Evolutionary conservation across 345 rosid species (phyloP).

Genomic region (Trapa bicornis): DNA sequence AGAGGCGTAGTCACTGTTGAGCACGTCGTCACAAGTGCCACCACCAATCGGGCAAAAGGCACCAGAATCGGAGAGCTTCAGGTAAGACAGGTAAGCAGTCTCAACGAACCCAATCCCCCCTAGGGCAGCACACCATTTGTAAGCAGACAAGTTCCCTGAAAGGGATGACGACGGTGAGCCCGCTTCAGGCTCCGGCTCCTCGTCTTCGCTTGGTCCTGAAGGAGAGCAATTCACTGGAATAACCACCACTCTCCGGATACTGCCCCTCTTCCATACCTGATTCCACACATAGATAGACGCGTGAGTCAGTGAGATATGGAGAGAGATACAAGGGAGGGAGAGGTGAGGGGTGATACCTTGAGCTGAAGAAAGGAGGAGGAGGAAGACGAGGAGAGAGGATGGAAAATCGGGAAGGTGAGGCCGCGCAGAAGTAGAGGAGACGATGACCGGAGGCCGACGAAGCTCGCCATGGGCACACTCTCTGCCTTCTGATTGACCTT

Average conservation of each 20-base stretch:
- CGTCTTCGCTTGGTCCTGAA: constrained; percentile 25
- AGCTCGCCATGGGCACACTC: constrained; percentile 34
- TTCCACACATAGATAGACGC: not conserved
- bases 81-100: constrained; percentile 80
- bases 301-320: not conserved
- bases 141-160: constrained; percentile 25
- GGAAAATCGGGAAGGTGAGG: not conserved
- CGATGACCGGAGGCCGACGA: constrained; percentile 24
- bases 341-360: not conserved
- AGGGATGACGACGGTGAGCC: constrained; percentile 18
- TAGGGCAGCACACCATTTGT: constrained; percentile 47
- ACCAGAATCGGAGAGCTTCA: constrained; percentile 59
- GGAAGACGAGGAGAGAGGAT: not conserved
- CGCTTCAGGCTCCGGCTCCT: constrained; percentile 27
- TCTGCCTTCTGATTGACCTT: not conserved
- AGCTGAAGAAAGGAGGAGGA: not conserved
- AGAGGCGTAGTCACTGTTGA: constrained; percentile 73
- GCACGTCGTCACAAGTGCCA: constrained; percentile 61
- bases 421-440: constrained; percentile 9
- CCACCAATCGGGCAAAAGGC: constrained; percentile 75
- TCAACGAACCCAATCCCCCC: constrained; percentile 64
- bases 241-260: constrained; percentile 18
- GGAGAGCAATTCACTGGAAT: constrained; percentile 38
- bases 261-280: constrained; percentile 11
- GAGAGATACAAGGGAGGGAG: not conserved